Base-by-base conservation (phyloP, 305 asterid species). In the Petunia hybrid region DNA sequence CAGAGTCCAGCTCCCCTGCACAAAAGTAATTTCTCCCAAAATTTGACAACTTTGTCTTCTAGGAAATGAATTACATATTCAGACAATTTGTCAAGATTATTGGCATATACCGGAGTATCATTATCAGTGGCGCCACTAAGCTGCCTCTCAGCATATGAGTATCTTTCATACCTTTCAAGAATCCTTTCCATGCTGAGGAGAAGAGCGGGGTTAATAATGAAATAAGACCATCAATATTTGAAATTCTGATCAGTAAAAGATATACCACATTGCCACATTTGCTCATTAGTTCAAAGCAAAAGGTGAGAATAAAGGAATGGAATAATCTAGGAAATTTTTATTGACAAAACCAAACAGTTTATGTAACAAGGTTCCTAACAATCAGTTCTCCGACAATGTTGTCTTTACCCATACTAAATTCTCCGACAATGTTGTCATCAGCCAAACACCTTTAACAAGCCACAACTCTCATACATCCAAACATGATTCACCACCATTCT, bases 131-230 rank as follows among this genome's bases (percentile, higher is more conserved):
- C 55, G 31, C 31, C 31, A 43, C 56, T 87, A 48, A 84, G 86
- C 87, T 93, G 92, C 83, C 82, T 91, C 80, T 91, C 97, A 62
- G 89, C 86, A 63, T 86, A 85, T n/a, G 97, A 89, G 82, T 83
- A 86, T 77, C 92, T 90, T 80, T 93, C 98, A 80, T 94, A 94
- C 63, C 92, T 85, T 85, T 94, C 97, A 39, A 94, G 91, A 79
- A 94, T 91, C 84, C 87, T 91, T 45, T 94, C 98, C 98, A 94
- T 94, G 89, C 97, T 93, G 87, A 48, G 4, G 43, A 64, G 2
- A 38, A 83, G 45, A 68, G 14, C 77, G 40, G 41, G 35, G 8
- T 0, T 22, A 64, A 12, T 12, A 76, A n/a, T 51, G n/a, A 12
- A 36, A 38, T 76, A 76, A 76, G 46, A 40, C 43, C 43, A 76